These are phyloP conservation scores for Aspergillus sp. DNA, from an alignment of 2,329 filamentous ascomycete genomes.

Conservation along the genomic window DNA sequence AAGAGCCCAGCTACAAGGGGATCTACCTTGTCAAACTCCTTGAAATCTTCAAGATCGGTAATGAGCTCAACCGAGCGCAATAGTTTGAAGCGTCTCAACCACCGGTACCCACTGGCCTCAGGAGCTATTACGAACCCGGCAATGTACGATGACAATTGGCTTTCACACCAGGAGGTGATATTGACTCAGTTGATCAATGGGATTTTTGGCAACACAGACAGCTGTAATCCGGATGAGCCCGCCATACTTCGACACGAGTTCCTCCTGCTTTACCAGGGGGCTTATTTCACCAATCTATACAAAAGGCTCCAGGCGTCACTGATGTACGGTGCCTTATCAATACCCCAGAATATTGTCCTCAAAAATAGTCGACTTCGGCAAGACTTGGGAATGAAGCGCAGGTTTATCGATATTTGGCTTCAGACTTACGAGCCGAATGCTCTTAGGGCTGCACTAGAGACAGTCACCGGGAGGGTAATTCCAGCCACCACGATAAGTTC, in stretches of 20 bases:
- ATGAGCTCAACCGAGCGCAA: constrained; percentile 34
- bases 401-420: constrained; percentile 59
- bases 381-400: constrained; percentile 59
- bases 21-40: constrained; percentile 13
- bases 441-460: constrained; percentile 56
- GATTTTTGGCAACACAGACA: constrained; percentile 47
- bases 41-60: constrained; percentile 21
- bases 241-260: constrained; percentile 47
- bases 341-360: constrained; percentile 52
- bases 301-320: constrained; percentile 60
- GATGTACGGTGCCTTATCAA: constrained; percentile 56
- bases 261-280: constrained; percentile 55
- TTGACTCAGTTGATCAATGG: constrained; percentile 61
- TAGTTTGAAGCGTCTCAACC: constrained; percentile 21
- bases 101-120: constrained; percentile 52
- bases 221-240: constrained; percentile 22
- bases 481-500: constrained; percentile 19
- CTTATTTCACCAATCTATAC: constrained; percentile 52
- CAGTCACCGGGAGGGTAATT: constrained; percentile 58
- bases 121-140: constrained; percentile 57
- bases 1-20: not conserved
- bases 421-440: constrained; percentile 55
- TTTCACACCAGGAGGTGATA: constrained; percentile 60
- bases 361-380: constrained; percentile 50
- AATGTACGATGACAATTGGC: constrained; percentile 64